Base-by-base conservation (phyloP, 2,329 filamentous ascomycete species). In the Cladosporium sp. region DNA sequence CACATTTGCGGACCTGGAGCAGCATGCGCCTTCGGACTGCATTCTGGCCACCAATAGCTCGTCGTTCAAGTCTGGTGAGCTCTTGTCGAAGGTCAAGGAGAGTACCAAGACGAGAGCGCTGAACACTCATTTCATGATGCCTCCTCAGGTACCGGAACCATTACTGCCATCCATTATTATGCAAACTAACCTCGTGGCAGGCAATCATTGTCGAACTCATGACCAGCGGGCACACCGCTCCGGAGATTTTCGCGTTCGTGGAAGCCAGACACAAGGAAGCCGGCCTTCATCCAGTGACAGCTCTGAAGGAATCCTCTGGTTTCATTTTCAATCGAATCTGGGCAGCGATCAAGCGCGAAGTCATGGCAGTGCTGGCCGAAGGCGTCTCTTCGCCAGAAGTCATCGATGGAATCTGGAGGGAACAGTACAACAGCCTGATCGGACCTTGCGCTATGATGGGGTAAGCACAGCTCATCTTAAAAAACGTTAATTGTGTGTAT, bases 241-340 rank as follows among this genome's bases (percentile, higher is more conserved):
- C 69, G 0, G 73, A 68, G 1, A 78, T 85, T 5, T 80, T 86
- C 55, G 75, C 78, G 0, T 84, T 85, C 66, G 67, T 86, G 52
- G 56, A 74, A 59, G 35, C 56, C 18, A 23, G 56, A 16, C 56
- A 59, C 12, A 44, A 18, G 23, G 53, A 57, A 33, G 53, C 53
- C 2, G 82, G 78, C 0, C 78, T 80, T 35, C 70, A 76, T 2
- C 82, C 82, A 0, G 78, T 79, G 26, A 70, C 78, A 5, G 82
- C 82, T 0, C 69, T 76, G 7, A 81, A 80, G 58, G 80, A 86
- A 67, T 84, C 83, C 0, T 84, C 83, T 0, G 81, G 84, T 0
- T 82, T 86, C 67, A 82, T 87, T 40, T 84, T 85, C 69, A 86
- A 86, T 63, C 80, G 84, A 0, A 72, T 86, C 0, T 87, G 84